Base-by-base conservation (phyloP, 2,329 filamentous ascomycete species). In the Cordyceps farinosa region DNA sequence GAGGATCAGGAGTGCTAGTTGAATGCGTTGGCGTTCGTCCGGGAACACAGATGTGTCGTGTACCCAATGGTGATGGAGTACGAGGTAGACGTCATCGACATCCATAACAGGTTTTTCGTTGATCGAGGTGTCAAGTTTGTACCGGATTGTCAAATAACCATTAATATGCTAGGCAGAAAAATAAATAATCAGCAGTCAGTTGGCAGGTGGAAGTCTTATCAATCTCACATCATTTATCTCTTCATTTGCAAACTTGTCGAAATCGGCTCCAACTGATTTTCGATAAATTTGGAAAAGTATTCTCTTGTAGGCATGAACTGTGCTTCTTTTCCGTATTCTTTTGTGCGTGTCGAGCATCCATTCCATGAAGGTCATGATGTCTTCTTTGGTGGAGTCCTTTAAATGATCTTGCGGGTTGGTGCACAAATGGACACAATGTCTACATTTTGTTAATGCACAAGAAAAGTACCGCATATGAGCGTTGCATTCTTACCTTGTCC, bases 301-400 rank as follows among this genome's bases (percentile, higher is more conserved):
- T 54, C 51, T 54, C 36, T 54, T 54, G 34, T 54, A 54, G 9
- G 51, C 34, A 54, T 54, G 34, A 54, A 54, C 51, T 36, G 51
- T 27, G 36, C 51, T 54, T 54, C 34, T 54, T 29, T 54, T 54
- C 51, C 34, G 34, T 54, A 54, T 54, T 54, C 51, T 54, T 40
- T 40, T 38, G 34, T 54, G 34, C 27, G 34, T 36, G 22, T 54
- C 51, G 13, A 54, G 51, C 51, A 54, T 54, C 51, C 34, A 54
- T 40, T 54, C 51, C 34, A 54, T 17, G 36, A 54, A 54, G 30
- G 51, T 54, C 51, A 54, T 54, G 22, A 54, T 36, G 36, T 54
- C 51, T 40, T 54, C 34, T 30, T 54, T 54, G 13, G 34, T 54
- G 34, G 51, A 54, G 32, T 54, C 3, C 10, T n/a, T 13, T 9